Conservation (phyloP, 2,329 filamentous ascomycete genomes). For the Xylaria sp. region DNA sequence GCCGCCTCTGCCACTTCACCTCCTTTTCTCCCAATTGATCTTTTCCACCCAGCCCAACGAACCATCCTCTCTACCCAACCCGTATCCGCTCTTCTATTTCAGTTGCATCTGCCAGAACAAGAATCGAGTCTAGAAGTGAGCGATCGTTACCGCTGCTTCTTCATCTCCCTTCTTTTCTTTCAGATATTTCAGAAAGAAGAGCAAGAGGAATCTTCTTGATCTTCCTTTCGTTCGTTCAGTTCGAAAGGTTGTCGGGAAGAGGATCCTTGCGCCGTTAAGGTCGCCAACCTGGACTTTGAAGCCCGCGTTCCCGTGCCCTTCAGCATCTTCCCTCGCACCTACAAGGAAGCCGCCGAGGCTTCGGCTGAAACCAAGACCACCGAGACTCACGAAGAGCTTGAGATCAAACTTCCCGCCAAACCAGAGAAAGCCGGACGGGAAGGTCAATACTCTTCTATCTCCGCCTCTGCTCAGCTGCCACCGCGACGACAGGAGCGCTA, state of each 20-base stretch:
- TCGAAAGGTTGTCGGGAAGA: constrained; percentile 60
- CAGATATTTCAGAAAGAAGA: constrained; percentile 64
- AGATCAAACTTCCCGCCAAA: constrained; percentile 76
- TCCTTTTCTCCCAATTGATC: constrained; percentile 48
- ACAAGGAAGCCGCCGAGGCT: constrained; percentile 71
- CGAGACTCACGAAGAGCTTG: constrained; percentile 86
- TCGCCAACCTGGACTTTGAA: constrained; percentile 99
- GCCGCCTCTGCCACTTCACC: constrained; percentile 48
- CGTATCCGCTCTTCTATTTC: constrained; percentile 51
- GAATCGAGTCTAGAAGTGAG: constrained; percentile 53
- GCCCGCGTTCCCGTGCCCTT: constrained; percentile 98
- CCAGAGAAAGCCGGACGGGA: constrained; percentile 93
- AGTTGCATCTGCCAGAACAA: constrained; percentile 46
- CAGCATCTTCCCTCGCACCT: constrained; percentile 99
- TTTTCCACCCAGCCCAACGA: constrained; percentile 39
- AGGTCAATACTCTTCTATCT: constrained; percentile 87
- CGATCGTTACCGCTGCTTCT: constrained; percentile 50
- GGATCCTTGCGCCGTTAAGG: constrained; percentile 66
- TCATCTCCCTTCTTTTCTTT: constrained; percentile 55
- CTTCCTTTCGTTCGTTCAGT: constrained; percentile 67
- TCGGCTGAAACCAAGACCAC: constrained; percentile 63
- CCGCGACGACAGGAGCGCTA: constrained; percentile 71
- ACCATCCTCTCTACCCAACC: constrained; percentile 45
- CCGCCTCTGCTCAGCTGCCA: constrained; percentile 70
- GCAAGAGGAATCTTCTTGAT: constrained; percentile 73